phyloP scores from a whole-genome alignment of 1,284 basidiomycete genomes.

The Ustilago lituana region DNA sequence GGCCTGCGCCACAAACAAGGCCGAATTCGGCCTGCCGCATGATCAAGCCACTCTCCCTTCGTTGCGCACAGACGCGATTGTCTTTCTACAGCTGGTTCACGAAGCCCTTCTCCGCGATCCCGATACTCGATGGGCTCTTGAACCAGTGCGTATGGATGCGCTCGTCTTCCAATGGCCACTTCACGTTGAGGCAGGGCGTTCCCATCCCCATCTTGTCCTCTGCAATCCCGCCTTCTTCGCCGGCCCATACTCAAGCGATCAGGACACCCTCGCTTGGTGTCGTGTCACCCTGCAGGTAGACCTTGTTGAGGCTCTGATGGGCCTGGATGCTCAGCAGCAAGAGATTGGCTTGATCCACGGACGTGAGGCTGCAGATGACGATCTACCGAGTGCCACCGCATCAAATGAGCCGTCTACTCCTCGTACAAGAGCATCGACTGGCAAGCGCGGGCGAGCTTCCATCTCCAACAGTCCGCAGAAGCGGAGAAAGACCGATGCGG shows the following conservation, averaged over 20 bases:
- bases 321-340: neutral
- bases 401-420: constrained; percentile 1
- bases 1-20: constrained; percentile 8
- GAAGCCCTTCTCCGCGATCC: constrained; percentile 24
- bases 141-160: constrained; percentile 21
- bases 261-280: constrained; percentile 24
- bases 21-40: constrained; percentile 10
- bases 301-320: constrained; percentile 17
- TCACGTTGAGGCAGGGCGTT: neutral
- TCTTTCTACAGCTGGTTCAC: constrained; percentile 13
- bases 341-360: too few relatives aligned
- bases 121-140: constrained; percentile 34
- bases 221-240: constrained; percentile 19
- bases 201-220: neutral
- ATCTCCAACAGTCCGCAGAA: constrained; percentile 20
- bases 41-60: neutral
- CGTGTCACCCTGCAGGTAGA: constrained; percentile 24
- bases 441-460: constrained; percentile 9
- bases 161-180: constrained; percentile 17
- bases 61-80: constrained; percentile 3
- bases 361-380: neutral
- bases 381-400: neutral
- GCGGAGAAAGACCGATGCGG: constrained; percentile 1
- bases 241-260: constrained; percentile 14
- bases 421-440: constrained; percentile 9